A percentile compares a stretch with the other conserved stretches of the same genome.
Evolutionary conservation across 176 grass and related monocot genomes (phyloP).

Genomic region (Lolium perenne): DNA sequence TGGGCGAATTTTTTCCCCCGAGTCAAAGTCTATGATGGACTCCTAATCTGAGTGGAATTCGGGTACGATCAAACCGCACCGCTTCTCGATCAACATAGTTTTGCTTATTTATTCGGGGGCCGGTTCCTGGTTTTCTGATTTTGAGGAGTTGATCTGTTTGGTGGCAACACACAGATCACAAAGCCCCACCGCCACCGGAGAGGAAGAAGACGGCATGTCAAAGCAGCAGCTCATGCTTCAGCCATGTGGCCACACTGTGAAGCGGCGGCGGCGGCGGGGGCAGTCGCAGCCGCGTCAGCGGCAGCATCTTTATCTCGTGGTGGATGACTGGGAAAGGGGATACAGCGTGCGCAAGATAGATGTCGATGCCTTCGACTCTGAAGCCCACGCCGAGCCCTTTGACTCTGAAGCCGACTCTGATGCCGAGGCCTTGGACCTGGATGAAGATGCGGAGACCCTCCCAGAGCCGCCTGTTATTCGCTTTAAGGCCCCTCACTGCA

Average conservation of each 20-base stretch:
- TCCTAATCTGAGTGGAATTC: no score
- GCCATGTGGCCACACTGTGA: neutral
- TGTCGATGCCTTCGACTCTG: neutral
- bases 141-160: no score
- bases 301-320: conserved; percentile 8
- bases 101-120: no score
- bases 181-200: no score
- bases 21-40: no score
- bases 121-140: no score
- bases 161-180: no score
- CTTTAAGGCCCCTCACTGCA: neutral
- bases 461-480: neutral
- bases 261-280: neutral
- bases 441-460: neutral
- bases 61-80: no score
- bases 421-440: neutral
- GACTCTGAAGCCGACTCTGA: no score
- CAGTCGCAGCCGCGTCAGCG: neutral
- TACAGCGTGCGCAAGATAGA: conserved; percentile 32
- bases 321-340: conserved; percentile 30
- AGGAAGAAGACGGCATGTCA: neutral
- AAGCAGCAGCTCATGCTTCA: neutral
- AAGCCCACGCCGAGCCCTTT: no score
- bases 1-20: no score
- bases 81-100: no score